These are phyloP conservation scores for Camellia granthamiana DNA, from an alignment of 148 eudicot genomes.

Conservation along the genomic window DNA sequence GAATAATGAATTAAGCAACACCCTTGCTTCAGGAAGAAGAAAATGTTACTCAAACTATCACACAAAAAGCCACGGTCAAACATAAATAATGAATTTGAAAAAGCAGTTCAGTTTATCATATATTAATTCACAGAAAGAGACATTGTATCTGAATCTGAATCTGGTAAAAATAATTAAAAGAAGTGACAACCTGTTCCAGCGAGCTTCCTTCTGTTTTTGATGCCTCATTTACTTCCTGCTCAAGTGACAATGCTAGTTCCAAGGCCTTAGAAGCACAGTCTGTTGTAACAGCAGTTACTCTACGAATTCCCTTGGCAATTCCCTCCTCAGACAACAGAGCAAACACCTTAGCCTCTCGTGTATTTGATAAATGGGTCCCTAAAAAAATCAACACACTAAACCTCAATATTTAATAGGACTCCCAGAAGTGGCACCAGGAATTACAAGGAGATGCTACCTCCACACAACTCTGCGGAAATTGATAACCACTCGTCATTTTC, in stretches of 20 bases:
- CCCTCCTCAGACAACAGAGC: constrained; percentile 93
- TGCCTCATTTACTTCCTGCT: no score
- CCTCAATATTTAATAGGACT: not conserved
- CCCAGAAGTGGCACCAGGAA: not conserved
- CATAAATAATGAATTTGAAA: not conserved
- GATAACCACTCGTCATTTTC: constrained; percentile 71
- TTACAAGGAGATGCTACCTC: constrained; percentile 48
- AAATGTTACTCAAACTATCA: not conserved
- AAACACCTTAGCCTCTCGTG: constrained; percentile 86
- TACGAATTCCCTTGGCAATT: constrained; percentile 92
- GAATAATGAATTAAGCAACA: not conserved
- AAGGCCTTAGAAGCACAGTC: constrained; percentile 64
- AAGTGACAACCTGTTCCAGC: constrained; percentile 62
- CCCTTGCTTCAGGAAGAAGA: not conserved
- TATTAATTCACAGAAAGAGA: not conserved
- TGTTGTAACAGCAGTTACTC: constrained; percentile 91
- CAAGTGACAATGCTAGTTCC: no score
- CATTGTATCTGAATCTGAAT: not conserved
- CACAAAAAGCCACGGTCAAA: not conserved
- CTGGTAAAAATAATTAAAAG: not conserved
- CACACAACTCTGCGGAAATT: constrained; percentile 88
- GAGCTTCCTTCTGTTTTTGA: constrained; percentile 52
- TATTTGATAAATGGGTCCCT: constrained; percentile 96
- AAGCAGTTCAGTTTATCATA: not conserved
- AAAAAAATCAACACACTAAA: constrained; percentile 13